A percentile compares a stretch with the other conserved stretches of the same genome.
phyloP scores from a whole-genome alignment of 805 yeast genomes.

The Yarrowia sp. region DNA sequence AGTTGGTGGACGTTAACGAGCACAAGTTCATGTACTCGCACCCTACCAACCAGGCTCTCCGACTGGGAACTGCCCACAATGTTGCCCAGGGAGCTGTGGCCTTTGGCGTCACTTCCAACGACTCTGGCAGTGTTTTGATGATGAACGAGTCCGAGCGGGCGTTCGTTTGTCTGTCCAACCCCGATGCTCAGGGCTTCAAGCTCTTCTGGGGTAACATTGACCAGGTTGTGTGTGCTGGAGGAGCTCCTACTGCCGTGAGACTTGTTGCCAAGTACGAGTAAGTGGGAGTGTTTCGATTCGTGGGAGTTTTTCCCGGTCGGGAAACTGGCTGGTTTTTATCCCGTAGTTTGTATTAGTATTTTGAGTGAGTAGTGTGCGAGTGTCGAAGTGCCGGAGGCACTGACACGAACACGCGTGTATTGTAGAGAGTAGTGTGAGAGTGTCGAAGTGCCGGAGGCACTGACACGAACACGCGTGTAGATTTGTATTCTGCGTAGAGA shows the following conservation, averaged over 20 bases:
- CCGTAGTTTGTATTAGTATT: not conserved
- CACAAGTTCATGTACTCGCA: constrained; percentile 7
- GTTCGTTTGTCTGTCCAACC: constrained; percentile 11
- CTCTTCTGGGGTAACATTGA: constrained; percentile 17
- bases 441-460: too few relatives aligned
- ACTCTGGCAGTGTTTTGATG: constrained; percentile 11
- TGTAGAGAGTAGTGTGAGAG: too few relatives aligned
- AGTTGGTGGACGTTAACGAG: constrained; percentile 16
- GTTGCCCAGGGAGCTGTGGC: not conserved
- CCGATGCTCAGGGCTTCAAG: not conserved
- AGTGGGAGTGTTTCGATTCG: not conserved
- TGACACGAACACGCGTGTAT: too few relatives aligned
- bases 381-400: too few relatives aligned
- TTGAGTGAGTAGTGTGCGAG: too few relatives aligned
- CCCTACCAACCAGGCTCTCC: not conserved
- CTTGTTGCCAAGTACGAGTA: not conserved
- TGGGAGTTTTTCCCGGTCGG: not conserved
- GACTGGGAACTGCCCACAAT: not conserved
- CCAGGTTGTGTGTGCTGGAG: constrained; percentile 18
- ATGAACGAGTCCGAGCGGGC: constrained; percentile 15
- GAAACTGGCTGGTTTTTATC: not conserved
- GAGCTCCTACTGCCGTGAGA: not conserved
- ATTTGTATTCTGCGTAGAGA: too few relatives aligned
- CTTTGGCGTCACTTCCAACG: constrained; percentile 7
- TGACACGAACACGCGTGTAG: too few relatives aligned